phyloP scores from a whole-genome alignment of 2,329 filamentous ascomycete genomes.

The Hypoxylon sp. region DNA sequence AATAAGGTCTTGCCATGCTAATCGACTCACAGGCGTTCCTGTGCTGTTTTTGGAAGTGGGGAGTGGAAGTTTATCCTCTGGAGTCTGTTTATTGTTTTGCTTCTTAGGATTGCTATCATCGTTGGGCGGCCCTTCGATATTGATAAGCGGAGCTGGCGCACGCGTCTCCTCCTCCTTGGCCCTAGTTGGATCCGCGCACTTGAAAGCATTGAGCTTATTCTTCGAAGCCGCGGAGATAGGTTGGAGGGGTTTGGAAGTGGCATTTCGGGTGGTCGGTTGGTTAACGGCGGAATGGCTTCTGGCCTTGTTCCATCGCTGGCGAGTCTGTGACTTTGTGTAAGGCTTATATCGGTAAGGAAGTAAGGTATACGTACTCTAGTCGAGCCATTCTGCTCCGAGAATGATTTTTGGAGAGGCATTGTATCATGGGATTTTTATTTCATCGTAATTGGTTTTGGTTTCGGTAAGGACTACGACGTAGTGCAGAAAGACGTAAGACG shows the following conservation, averaged over 20 bases:
- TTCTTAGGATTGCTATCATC: slow-evolving; percentile 7
- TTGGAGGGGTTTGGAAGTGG: slow-evolving; percentile 54
- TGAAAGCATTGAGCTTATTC: slow-evolving; percentile 69
- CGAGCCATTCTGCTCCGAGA: slow-evolving; percentile 55
- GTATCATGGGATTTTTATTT: slow-evolving; percentile 31
- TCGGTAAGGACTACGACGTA: not conserved
- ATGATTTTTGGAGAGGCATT: slow-evolving; percentile 58
- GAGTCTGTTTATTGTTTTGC: slow-evolving; percentile 27
- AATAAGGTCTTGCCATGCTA: slow-evolving; percentile 70
- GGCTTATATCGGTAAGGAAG: not conserved
- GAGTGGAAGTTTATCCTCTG: slow-evolving; percentile 32
- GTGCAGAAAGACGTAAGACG: not conserved
- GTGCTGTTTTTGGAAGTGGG: slow-evolving; percentile 47
- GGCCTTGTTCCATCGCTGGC: slow-evolving; percentile 64
- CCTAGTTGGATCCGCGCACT: slow-evolving; percentile 56
- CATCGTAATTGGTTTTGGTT: slow-evolving; percentile 37
- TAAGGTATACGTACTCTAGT: slow-evolving; percentile 44
- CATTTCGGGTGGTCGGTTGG: slow-evolving; percentile 48
- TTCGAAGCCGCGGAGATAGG: slow-evolving; percentile 70
- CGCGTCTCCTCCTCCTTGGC: slow-evolving; percentile 41
- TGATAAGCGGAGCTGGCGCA: slow-evolving; percentile 3
- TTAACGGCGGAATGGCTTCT: slow-evolving; percentile 61
- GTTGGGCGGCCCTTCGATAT: slow-evolving; percentile 12
- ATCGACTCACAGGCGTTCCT: slow-evolving; percentile 63
- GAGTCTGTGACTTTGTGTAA: slow-evolving; percentile 40